Conservation (phyloP, 176 grass and related monocot genomes). For the Aegilops bicornis region DNA sequence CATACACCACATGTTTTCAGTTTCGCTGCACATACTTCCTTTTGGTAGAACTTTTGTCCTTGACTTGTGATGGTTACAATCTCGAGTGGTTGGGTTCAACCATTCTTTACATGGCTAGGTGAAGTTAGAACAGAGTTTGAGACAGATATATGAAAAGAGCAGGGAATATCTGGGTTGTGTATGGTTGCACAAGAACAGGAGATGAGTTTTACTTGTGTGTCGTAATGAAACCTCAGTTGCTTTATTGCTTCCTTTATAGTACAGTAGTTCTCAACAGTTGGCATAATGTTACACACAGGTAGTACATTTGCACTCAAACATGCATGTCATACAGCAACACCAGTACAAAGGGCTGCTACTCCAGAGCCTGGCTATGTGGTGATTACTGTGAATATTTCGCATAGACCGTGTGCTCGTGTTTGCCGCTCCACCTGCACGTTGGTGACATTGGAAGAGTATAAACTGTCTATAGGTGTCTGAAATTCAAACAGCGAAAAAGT, state of each 20-base stretch:
- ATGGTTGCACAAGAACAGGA: neutral
- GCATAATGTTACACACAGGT: conserved; percentile 18
- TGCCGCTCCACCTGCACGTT: conserved; percentile 73
- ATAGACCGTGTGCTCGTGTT: conserved; percentile 73
- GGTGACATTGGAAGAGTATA: neutral
- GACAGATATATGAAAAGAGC: neutral
- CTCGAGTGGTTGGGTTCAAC: neutral
- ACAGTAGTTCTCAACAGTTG: neutral
- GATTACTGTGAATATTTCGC: conserved; percentile 25
- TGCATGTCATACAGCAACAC: neutral
- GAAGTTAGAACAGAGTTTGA: neutral
- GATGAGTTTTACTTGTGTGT: neutral
- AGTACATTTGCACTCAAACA: neutral
- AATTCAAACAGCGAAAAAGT: neutral
- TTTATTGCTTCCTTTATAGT: conserved; percentile 15
- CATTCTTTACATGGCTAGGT: neutral
- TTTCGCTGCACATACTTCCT: neutral
- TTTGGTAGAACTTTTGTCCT: neutral
- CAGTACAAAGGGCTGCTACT: neutral
- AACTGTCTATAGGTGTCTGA: neutral
- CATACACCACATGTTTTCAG: neutral
- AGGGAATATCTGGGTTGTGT: neutral
- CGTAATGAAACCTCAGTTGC: neutral
- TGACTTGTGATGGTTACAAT: neutral
- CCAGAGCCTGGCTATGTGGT: neutral